A percentile compares a stretch with the other conserved stretches of the same genome.
Evolutionary conservation across 2,329 filamentous ascomycete genomes (phyloP).

Genomic region (Cordyceps tenuipes): DNA sequence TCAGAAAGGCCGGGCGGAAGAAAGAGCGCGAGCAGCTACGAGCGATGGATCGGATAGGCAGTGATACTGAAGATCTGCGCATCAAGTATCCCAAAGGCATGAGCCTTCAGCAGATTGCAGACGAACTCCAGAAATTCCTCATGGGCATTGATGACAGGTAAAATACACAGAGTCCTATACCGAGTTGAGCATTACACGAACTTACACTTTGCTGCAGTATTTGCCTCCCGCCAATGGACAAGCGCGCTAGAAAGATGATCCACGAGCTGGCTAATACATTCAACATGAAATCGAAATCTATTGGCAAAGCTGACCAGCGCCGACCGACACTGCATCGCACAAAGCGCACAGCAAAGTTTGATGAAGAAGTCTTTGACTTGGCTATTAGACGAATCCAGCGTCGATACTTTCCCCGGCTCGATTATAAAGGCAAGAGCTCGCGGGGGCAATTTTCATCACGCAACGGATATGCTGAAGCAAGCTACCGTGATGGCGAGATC

Average conservation of each 20-base stretch:
- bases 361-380: constrained; percentile 45
- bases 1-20: constrained; percentile 64
- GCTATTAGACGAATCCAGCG: constrained; percentile 39
- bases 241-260: constrained; percentile 64
- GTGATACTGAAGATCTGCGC: constrained; percentile 50
- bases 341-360: constrained; percentile 52
- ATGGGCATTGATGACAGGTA: constrained; percentile 54
- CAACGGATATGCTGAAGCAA: constrained; percentile 32
- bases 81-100: constrained; percentile 68
- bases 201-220: constrained; percentile 45
- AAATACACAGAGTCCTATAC: neutral
- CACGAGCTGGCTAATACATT: constrained; percentile 72
- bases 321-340: constrained; percentile 75
- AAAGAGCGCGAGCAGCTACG: constrained; percentile 61
- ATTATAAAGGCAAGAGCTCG: constrained; percentile 30
- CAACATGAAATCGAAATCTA: constrained; percentile 75
- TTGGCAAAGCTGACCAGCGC: constrained; percentile 62
- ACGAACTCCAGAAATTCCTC: constrained; percentile 67
- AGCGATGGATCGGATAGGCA: constrained; percentile 53
- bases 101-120: constrained; percentile 58
- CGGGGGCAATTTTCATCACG: constrained; percentile 21
- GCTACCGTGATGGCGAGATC: constrained; percentile 75
- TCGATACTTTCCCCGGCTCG: constrained; percentile 48
- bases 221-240: constrained; percentile 71
- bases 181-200: neutral